Evolutionary conservation across 768 basidiomycete genomes (phyloP), one percentile per base, ranked within the genome.

Genomic region (Termitomyces sp.): DNA sequence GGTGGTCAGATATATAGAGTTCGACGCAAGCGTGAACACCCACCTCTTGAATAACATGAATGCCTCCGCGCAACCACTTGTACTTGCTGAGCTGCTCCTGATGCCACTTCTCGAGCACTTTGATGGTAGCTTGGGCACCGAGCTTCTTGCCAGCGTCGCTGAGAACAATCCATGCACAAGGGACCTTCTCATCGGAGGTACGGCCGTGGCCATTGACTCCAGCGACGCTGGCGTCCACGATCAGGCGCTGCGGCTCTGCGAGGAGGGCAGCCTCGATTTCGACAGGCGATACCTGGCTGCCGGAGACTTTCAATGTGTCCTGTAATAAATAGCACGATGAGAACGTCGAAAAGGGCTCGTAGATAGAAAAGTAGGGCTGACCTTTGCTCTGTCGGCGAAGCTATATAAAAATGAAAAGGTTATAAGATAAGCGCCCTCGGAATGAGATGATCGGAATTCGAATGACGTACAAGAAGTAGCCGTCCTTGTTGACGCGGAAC

Each of bases 301-400:
- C 91, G 0, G 88, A 90, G 3, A 93, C 79, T 67, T 93, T 93
- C 22, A 93, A 76, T 0, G 84, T 91, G 65, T 93, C 91, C 85
- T 90, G 49, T 24, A 47, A 5, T 24, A 47, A 5, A 50, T 13
- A 22, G 7, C 13, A 30, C 12, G 48, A 20, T 56, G 44, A 56
- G 54, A 46, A 34, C 18, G 13, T 6, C 1, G 33, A 22, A 3
- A 13, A 10, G n/a, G 10, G 7, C 14, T 34, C 27, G 43, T 13
- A 20, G 10, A 44, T 32, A 34, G 27, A 3, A 33, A 6, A 9
- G n/a, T 16, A 2, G 20, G 3, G 22, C 60, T 33, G 51, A 87
- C 88, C 80, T 93, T 92, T n/a, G 79, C 77, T 53, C 91, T 79
- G 68, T 93, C 91, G 13, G 84, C 84, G 63, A 84, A 92, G 69